Conservation (phyloP, 2,329 filamentous ascomycete species). For the Aphanoascus verrucosus region DNA sequence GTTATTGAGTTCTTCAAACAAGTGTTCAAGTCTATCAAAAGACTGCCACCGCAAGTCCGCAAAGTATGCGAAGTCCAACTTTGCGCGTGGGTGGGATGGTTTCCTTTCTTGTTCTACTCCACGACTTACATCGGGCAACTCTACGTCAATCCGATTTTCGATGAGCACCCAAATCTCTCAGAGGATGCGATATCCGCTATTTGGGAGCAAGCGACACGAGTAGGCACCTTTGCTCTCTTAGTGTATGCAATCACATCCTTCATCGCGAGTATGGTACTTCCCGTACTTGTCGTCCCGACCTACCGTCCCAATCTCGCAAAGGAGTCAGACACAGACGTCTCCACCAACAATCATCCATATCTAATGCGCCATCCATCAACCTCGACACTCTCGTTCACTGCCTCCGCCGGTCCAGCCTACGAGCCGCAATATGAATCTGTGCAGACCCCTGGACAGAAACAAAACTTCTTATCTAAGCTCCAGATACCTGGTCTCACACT, state of each 20-base stretch:
- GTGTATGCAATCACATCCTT: conserved; percentile 82
- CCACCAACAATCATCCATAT: conserved; percentile 14
- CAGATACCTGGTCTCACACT: conserved; percentile 77
- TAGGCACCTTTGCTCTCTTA: conserved; percentile 80
- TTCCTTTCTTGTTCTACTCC: conserved; percentile 89
- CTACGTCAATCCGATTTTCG: conserved; percentile 73
- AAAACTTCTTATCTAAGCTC: conserved; percentile 47
- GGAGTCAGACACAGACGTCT: neutral
- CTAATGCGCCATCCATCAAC: conserved; percentile 24
- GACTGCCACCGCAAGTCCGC: conserved; percentile 69
- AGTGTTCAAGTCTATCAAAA: conserved; percentile 64
- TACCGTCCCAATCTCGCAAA: conserved; percentile 39
- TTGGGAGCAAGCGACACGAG: conserved; percentile 74
- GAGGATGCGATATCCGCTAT: conserved; percentile 63
- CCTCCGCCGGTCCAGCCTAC: conserved; percentile 25
- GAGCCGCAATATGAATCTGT: conserved; percentile 15
- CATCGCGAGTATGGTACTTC: conserved; percentile 67
- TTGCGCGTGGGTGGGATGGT: conserved; percentile 90
- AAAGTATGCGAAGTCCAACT: conserved; percentile 74
- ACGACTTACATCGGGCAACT: conserved; percentile 91
- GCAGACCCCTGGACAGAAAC: conserved; percentile 16
- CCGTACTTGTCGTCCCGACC: conserved; percentile 73
- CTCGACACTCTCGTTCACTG: conserved; percentile 25
- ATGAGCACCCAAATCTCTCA: conserved; percentile 65
- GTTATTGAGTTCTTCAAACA: conserved; percentile 68